Conservation (phyloP, 2,329 filamentous ascomycete species). For the Aureobasidium uvarum region DNA sequence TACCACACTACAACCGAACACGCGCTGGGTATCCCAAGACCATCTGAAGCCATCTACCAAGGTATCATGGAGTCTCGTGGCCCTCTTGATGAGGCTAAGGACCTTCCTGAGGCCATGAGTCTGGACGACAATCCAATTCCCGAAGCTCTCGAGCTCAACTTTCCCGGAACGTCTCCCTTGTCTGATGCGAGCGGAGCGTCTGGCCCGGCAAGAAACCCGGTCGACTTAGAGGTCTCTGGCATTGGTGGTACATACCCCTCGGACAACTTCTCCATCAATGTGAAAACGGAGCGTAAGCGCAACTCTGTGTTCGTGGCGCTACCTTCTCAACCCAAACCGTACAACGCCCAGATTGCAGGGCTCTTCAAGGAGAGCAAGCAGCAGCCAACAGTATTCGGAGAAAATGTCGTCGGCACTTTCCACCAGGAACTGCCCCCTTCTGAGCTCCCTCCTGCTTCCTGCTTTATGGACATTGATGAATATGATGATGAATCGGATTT, state of each 20-base stretch:
- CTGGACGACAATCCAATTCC: constrained; percentile 41
- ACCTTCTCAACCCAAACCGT: constrained; percentile 3
- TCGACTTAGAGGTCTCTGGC: constrained; percentile 52
- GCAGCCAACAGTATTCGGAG: constrained; percentile 51
- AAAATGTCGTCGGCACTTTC: constrained; percentile 67
- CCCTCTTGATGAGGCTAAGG: constrained; percentile 33
- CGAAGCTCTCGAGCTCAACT: constrained; percentile 39
- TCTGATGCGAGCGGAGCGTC: constrained; percentile 27
- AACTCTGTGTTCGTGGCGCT: constrained; percentile 23
- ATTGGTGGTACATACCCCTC: constrained; percentile 61
- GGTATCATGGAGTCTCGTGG: constrained; percentile 36
- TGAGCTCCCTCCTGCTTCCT: constrained; percentile 45
- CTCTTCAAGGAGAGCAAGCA: constrained; percentile 34
- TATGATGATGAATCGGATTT: constrained; percentile 41
- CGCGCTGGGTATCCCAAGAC: constrained; percentile 35
- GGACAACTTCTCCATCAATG: constrained; percentile 54
- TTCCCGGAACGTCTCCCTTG: constrained; percentile 39
- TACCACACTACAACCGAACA: constrained; percentile 39
- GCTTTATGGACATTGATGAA: constrained; percentile 42
- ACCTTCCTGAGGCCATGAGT: constrained; percentile 39
- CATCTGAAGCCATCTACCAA: background rate
- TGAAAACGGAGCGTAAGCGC: constrained; percentile 40
- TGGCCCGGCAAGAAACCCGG: constrained; percentile 32
- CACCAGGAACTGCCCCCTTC: constrained; percentile 58
- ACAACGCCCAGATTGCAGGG: constrained; percentile 34